Percentiles rank a stretch among this genome's conserved stretches.
phyloP scores from a whole-genome alignment of 306 rosid species.

The Fagus sylvatica region DNA sequence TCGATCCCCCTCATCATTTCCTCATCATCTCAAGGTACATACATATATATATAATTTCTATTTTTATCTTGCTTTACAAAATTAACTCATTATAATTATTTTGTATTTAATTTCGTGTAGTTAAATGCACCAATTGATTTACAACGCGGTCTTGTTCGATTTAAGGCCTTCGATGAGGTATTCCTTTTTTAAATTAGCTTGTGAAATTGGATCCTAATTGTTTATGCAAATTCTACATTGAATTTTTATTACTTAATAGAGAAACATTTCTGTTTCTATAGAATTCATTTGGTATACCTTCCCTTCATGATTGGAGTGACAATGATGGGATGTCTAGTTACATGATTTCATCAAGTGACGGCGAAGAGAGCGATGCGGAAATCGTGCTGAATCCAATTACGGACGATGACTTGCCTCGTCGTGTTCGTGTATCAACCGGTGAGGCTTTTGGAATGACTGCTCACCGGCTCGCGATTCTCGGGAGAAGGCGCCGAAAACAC shows the following conservation, averaged over 20 bases:
- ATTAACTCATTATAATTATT: background rate
- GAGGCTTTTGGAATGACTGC: constrained; percentile 64
- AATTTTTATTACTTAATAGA: background rate
- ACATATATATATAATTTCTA: background rate
- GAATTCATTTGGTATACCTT: constrained; percentile 64
- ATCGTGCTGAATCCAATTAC: constrained; percentile 47
- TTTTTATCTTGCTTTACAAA: background rate
- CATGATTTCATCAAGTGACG: constrained; percentile 61
- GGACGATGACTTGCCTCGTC: constrained; percentile 74
- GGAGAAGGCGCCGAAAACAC: constrained; percentile 54
- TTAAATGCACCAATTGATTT: constrained; percentile 25
- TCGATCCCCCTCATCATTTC: constrained; percentile 13
- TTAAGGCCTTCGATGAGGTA: constrained; percentile 64
- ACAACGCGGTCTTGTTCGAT: constrained; percentile 26
- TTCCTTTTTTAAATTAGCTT: background rate
- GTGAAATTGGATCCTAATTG: background rate
- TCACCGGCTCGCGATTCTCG: constrained; percentile 69
- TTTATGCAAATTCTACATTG: background rate
- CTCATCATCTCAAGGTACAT: constrained; percentile 14
- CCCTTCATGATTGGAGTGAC: constrained; percentile 55
- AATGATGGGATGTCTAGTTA: constrained; percentile 41
- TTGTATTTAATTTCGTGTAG: constrained; percentile 38
- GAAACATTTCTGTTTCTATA: constrained; percentile 22
- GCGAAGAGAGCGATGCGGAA: constrained; percentile 72
- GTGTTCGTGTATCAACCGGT: constrained; percentile 46